These are phyloP conservation scores for Tolypocladium sp. DNA, from an alignment of 2,329 filamentous ascomycete genomes.

Conservation along the genomic window DNA sequence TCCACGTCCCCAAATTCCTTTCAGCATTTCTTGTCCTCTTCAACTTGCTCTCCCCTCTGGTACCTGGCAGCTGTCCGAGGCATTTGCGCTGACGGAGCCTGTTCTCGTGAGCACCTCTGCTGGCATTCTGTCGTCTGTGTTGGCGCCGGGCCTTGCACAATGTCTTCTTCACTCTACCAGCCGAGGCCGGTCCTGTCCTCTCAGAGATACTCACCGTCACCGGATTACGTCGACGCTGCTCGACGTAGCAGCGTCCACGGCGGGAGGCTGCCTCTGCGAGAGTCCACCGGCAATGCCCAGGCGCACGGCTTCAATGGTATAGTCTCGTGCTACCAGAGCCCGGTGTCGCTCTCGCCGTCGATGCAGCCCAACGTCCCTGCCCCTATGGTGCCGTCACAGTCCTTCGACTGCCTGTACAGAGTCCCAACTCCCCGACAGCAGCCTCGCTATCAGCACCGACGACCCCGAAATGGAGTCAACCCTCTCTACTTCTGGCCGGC, in stretches of 20 bases:
- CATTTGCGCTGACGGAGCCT: conserved; percentile 17
- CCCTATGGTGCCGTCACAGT: conserved; percentile 41
- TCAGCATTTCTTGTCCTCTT: conserved; percentile 32
- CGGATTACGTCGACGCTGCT: conserved; percentile 34
- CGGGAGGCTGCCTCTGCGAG: conserved; percentile 37
- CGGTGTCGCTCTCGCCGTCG: conserved; percentile 31
- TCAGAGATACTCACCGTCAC: conserved; percentile 38
- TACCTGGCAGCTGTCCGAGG: conserved; percentile 17
- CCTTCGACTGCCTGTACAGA: conserved; percentile 30
- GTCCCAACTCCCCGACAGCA: conserved; percentile 27
- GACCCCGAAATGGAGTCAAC: conserved; percentile 35
- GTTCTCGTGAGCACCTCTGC: conserved; percentile 16
- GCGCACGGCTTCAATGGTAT: conserved; percentile 29
- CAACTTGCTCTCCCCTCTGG: conserved; percentile 21
- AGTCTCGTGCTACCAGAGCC: conserved; percentile 34
- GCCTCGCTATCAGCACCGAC: conserved; percentile 20
- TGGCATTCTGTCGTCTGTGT: conserved; percentile 20
- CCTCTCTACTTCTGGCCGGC: conserved; percentile 53
- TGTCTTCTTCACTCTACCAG: conserved; percentile 28
- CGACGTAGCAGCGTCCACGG: conserved; percentile 29
- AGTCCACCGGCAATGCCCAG: conserved; percentile 44
- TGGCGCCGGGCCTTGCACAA: conserved; percentile 13
- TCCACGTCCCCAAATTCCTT: conserved; percentile 34
- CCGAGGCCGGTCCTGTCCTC: conserved; percentile 39
- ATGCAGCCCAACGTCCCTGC: conserved; percentile 39